phyloP scores from a whole-genome alignment of 805 yeast genomes.

The Saccharomycopsis javanensis region DNA sequence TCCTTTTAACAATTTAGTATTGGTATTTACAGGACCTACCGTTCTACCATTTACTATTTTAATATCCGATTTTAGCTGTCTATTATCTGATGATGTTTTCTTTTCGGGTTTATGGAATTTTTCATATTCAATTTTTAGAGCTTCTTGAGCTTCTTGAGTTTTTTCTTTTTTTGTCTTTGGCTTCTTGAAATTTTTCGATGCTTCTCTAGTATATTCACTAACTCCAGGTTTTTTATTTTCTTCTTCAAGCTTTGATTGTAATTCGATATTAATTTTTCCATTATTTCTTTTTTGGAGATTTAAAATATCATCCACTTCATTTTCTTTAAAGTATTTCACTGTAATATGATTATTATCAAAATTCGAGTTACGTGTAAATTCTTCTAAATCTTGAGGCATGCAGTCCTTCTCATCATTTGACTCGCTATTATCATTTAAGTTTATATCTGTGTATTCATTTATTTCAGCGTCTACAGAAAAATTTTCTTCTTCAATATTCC shows the following conservation, averaged over 20 bases:
- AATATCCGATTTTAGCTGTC: slow-evolving; percentile 4
- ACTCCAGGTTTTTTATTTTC: background rate
- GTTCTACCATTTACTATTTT: slow-evolving; percentile 2
- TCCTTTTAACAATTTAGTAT: background rate
- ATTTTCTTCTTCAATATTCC: background rate
- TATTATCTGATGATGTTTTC: background rate
- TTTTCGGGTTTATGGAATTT: background rate
- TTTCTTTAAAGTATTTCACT: slow-evolving; percentile 9
- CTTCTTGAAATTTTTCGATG: background rate
- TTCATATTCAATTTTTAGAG: background rate
- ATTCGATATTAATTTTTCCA: background rate
- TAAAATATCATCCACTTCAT: background rate
- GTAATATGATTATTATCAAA: background rate
- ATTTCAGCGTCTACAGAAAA: background rate
- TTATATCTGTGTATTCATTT: background rate
- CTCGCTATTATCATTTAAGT: background rate
- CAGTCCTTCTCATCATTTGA: slow-evolving; percentile 6
- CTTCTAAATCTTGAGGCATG: slow-evolving; percentile 14
- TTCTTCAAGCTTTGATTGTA: background rate
- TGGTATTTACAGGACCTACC: slow-evolving; percentile 3
- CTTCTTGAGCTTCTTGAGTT: background rate
- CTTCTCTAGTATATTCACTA: background rate
- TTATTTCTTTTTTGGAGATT: background rate
- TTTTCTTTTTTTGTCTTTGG: background rate
- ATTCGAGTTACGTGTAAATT: slow-evolving; percentile 2